Percentiles rank a stretch among this genome's conserved stretches.
Evolutionary conservation across 2,329 filamentous ascomycete genomes (phyloP).

Genomic region (Chrysoporthe puriensis): DNA sequence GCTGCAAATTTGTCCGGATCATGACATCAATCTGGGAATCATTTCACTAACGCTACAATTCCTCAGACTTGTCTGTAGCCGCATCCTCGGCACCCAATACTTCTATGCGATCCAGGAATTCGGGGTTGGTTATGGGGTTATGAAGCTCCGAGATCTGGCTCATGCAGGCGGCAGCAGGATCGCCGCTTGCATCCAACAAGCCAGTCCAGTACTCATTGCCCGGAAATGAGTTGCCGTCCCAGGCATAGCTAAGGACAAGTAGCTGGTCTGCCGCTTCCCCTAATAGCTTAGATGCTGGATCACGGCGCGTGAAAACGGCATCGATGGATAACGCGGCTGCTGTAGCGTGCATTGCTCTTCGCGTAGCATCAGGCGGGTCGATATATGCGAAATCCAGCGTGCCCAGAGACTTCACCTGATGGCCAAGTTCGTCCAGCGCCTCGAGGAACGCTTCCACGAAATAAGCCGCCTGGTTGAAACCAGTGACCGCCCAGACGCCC

Average conservation of each 20-base stretch:
- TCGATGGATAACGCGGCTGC: not conserved
- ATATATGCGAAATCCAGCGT: slow-evolving; percentile 18
- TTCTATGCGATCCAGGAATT: slow-evolving; percentile 33
- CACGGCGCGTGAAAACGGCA: slow-evolving; percentile 7
- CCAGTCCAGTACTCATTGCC: slow-evolving; percentile 40
- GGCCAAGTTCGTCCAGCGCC: not conserved
- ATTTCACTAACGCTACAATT: not conserved
- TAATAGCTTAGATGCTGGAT: slow-evolving; percentile 32
- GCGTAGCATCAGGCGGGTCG: not conserved
- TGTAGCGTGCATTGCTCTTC: not conserved
- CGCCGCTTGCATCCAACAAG: slow-evolving; percentile 33
- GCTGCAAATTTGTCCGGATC: not conserved
- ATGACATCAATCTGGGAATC: not conserved
- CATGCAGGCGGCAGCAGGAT: slow-evolving; percentile 41
- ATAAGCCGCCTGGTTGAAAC: slow-evolving; percentile 24
- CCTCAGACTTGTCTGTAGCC: not conserved
- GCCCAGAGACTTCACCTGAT: not conserved
- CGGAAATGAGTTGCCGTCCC: slow-evolving; percentile 40
- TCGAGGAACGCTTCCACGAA: slow-evolving; percentile 15
- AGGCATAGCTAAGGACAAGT: slow-evolving; percentile 39
- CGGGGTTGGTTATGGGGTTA: slow-evolving; percentile 38
- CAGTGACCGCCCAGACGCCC: slow-evolving; percentile 33
- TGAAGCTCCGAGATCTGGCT: slow-evolving; percentile 40
- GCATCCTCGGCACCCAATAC: slow-evolving; percentile 24
- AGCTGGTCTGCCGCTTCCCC: slow-evolving; percentile 30